Conservation (phyloP, 495 filamentous ascomycete species). For the Aspergillus heteromorphus region DNA sequence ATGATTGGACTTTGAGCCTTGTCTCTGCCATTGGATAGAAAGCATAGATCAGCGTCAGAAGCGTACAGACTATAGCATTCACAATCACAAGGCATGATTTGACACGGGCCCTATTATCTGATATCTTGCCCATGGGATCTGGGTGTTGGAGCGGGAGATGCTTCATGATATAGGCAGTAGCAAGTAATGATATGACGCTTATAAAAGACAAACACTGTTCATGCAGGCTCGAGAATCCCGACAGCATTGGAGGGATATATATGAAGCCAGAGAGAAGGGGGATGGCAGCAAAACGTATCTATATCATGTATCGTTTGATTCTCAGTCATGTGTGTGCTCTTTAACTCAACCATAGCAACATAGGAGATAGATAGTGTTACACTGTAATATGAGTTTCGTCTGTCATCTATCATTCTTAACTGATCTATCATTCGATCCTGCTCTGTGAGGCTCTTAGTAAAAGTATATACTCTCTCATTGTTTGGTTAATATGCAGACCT, state of each 20-base stretch:
- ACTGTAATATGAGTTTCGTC: slow-evolving; percentile 54
- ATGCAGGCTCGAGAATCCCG: slow-evolving; percentile 12
- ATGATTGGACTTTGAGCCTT: slow-evolving; percentile 12
- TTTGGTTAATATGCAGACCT: slow-evolving; percentile 30
- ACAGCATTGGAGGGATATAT: slow-evolving; percentile 49
- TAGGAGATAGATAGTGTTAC: slow-evolving; percentile 24
- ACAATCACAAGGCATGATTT: slow-evolving; percentile 17
- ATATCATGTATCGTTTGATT: not conserved
- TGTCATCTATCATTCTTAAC: slow-evolving; percentile 52
- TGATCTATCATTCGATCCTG: slow-evolving; percentile 64
- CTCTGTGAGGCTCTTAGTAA: slow-evolving; percentile 38
- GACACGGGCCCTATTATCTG: slow-evolving; percentile 8
- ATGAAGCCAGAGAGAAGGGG: slow-evolving; percentile 46
- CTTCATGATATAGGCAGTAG: slow-evolving; percentile 50
- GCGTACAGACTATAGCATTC: slow-evolving; percentile 22
- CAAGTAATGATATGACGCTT: slow-evolving; percentile 52
- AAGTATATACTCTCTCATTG: not conserved
- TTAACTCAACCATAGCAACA: not conserved
- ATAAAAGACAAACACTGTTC: slow-evolving; percentile 47
- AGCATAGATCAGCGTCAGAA: slow-evolving; percentile 23
- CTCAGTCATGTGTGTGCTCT: slow-evolving; percentile 6
- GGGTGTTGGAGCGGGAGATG: slow-evolving; percentile 23
- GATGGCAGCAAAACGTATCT: slow-evolving; percentile 54
- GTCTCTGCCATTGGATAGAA: slow-evolving; percentile 9
- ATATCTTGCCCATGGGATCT: slow-evolving; percentile 30